Conservation (phyloP, 257 asterid genomes). For the Rehmannia glutinosa region DNA sequence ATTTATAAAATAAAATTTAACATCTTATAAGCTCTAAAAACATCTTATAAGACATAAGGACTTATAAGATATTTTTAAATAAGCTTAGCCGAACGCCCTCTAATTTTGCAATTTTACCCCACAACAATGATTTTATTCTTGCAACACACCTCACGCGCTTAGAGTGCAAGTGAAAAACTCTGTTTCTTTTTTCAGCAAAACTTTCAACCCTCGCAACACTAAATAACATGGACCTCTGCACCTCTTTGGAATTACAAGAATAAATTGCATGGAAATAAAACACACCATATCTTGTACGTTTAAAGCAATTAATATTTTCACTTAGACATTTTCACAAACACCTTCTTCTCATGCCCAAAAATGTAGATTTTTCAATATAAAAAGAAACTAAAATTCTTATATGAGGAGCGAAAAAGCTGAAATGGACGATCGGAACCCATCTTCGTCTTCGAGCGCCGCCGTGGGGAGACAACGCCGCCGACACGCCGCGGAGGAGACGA, state of each 20-base stretch:
- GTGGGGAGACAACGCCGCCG: conserved; percentile 18
- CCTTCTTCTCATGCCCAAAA: not conserved
- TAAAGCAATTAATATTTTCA: conserved; percentile 18
- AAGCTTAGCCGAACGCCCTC: no score
- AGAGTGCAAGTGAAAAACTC: conserved; percentile 8
- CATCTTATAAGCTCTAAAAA: no score
- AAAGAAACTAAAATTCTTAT: no score
- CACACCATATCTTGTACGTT: conserved; percentile 28
- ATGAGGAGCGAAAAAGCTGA: not conserved
- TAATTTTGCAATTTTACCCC: no score
- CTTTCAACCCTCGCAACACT: conserved; percentile 27
- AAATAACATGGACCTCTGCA: conserved; percentile 36
- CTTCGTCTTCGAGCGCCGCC: conserved; percentile 18
- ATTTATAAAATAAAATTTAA: no score
- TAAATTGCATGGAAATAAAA: conserved; percentile 45
- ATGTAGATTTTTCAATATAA: not conserved
- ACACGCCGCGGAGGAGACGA: conserved; percentile 28
- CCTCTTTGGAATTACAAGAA: conserved; percentile 41
- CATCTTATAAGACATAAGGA: no score
- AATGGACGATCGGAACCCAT: conserved; percentile 25
- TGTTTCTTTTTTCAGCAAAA: conserved; percentile 22
- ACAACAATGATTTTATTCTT: no score
- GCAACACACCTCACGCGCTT: not conserved
- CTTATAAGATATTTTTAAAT: no score
- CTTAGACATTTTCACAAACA: conserved; percentile 8